Percentiles rank a stretch among this genome's conserved stretches.
Evolutionary conservation across 2,329 filamentous ascomycete genomes (phyloP).

Genomic region (Pezicula neosporulosa): DNA sequence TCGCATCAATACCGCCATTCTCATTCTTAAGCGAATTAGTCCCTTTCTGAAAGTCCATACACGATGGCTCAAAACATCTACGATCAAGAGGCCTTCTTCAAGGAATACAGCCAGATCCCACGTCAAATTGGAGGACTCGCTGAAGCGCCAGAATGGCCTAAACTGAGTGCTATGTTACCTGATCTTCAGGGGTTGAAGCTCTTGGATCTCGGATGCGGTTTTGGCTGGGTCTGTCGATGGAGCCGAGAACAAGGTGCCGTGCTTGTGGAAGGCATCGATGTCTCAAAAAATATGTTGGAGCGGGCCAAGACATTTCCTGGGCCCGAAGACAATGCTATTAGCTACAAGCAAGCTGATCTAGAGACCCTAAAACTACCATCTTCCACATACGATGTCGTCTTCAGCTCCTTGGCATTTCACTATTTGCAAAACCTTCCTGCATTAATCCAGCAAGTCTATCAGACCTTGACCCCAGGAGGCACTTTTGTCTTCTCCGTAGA

Average conservation of each 20-base stretch:
- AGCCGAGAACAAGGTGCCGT: constrained; percentile 34
- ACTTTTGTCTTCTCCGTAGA: constrained; percentile 68
- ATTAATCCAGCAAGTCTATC: constrained; percentile 76
- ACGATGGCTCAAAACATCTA: constrained; percentile 38
- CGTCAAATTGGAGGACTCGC: constrained; percentile 36
- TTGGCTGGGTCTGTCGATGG: constrained; percentile 44
- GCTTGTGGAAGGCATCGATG: constrained; percentile 34
- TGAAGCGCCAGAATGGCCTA: constrained; percentile 41
- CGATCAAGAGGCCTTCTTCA: constrained; percentile 38
- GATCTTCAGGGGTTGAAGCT: constrained; percentile 27
- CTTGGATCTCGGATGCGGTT: constrained; percentile 44
- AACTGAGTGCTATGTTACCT: constrained; percentile 37
- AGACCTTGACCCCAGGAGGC: constrained; percentile 77
- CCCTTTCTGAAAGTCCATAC: no score
- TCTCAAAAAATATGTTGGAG: constrained; percentile 41
- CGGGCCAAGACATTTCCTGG: constrained; percentile 25
- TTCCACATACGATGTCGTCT: constrained; percentile 76
- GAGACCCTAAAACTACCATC: constrained; percentile 33
- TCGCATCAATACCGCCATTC: no score
- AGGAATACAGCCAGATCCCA: constrained; percentile 37
- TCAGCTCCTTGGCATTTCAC: constrained; percentile 84
- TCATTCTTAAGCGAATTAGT: no score
- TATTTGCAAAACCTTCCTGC: constrained; percentile 94
- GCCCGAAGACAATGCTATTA: constrained; percentile 17
- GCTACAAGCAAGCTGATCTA: constrained; percentile 31